These are phyloP conservation scores for Rosellinia necatrix DNA, from an alignment of 2,329 filamentous ascomycete genomes.

Conservation along the genomic window DNA sequence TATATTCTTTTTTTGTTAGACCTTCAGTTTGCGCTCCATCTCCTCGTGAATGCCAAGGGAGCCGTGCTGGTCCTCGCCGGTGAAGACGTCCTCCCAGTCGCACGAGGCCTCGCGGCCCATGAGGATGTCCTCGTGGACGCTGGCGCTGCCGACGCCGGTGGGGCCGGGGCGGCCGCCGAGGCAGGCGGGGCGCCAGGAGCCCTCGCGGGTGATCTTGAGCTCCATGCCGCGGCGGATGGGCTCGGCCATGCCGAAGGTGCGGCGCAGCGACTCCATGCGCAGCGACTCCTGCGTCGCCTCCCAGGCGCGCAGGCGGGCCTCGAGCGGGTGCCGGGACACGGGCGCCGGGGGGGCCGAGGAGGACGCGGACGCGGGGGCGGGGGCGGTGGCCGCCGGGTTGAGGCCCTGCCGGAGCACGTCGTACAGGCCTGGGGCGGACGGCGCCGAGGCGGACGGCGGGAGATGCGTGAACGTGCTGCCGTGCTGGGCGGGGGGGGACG, in stretches of 20 bases:
- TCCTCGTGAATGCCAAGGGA: conserved; percentile 82
- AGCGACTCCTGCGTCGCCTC: conserved; percentile 83
- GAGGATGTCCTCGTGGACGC: conserved; percentile 89
- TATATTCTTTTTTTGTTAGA: too few species aligned
- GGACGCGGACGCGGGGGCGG: conserved; percentile 31
- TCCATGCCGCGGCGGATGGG: conserved; percentile 94
- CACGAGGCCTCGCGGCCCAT: conserved; percentile 76
- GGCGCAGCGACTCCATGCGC: conserved; percentile 86
- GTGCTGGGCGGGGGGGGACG: conserved; percentile 72
- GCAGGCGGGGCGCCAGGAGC: conserved; percentile 77
- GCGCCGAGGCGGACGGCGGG: conserved; percentile 67
- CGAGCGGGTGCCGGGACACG: conserved; percentile 84
- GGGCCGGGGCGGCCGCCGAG: conserved; percentile 68
- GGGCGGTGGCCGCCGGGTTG: conserved; percentile 60
- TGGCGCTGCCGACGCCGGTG: conserved; percentile 62
- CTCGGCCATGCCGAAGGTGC: conserved; percentile 89
- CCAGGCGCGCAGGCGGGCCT: conserved; percentile 87
- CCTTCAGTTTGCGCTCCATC: conserved; percentile 91
- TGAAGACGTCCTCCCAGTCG: conserved; percentile 93
- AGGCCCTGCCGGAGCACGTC: conserved; percentile 89
- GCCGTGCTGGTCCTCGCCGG: conserved; percentile 74
- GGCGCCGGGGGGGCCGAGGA: conserved; percentile 41
- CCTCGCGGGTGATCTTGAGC: conserved; percentile 80
- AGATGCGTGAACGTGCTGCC: conserved; percentile 68
- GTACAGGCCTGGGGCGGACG: conserved; percentile 90